A percentile compares a stretch with the other conserved stretches of the same genome.
Evolutionary conservation across 106 monocot species (phyloP).

Genomic region (Chionographis japonica): DNA sequence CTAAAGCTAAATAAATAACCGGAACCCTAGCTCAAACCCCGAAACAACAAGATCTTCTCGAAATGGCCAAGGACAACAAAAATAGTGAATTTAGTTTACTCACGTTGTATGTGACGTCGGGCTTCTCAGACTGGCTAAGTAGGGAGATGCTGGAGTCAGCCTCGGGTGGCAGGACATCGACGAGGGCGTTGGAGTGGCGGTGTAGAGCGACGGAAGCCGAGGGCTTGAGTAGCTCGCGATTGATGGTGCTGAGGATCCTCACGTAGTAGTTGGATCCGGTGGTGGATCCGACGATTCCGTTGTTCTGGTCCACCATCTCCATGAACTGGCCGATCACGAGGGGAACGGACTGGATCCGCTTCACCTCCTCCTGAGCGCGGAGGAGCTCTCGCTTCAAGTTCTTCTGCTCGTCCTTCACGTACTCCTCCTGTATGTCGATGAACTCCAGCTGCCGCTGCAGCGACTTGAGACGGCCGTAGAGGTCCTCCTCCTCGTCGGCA

Average conservation of each 20-base stretch:
- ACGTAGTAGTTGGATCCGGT: slow-evolving; percentile 98
- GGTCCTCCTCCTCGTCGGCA: slow-evolving; percentile 39
- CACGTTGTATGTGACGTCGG: slow-evolving; percentile 59
- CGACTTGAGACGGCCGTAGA: slow-evolving; percentile 35
- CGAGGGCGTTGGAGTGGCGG: slow-evolving; percentile 82
- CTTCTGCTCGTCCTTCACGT: slow-evolving; percentile 98
- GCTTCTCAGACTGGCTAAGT: slow-evolving; percentile 60
- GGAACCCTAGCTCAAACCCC: too few relatives aligned
- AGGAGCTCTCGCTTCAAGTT: slow-evolving; percentile 73
- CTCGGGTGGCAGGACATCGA: slow-evolving; percentile 78
- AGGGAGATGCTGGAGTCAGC: slow-evolving; percentile 91
- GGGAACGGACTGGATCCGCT: slow-evolving; percentile 73
- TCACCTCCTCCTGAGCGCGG: slow-evolving; percentile 97
- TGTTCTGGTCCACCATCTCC: slow-evolving; percentile 99
- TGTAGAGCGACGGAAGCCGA: slow-evolving; percentile 94
- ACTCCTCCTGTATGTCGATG: slow-evolving; percentile 77
- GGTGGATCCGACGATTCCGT: slow-evolving; percentile 96
- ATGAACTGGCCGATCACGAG: slow-evolving; percentile 99
- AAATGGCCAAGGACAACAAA: slow-evolving; percentile 22
- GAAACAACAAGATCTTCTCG: slow-evolving; percentile 5
- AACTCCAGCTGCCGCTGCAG: slow-evolving; percentile 48
- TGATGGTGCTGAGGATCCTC: slow-evolving; percentile 88
- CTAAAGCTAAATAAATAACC: too few relatives aligned
- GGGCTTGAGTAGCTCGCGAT: slow-evolving; percentile 86
- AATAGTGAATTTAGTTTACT: not conserved